Percentiles rank a stretch among this genome's conserved stretches.
phyloP scores from a whole-genome alignment of 192 early-diverging fungal genomes.

The Helicostylum pulchrum region DNA sequence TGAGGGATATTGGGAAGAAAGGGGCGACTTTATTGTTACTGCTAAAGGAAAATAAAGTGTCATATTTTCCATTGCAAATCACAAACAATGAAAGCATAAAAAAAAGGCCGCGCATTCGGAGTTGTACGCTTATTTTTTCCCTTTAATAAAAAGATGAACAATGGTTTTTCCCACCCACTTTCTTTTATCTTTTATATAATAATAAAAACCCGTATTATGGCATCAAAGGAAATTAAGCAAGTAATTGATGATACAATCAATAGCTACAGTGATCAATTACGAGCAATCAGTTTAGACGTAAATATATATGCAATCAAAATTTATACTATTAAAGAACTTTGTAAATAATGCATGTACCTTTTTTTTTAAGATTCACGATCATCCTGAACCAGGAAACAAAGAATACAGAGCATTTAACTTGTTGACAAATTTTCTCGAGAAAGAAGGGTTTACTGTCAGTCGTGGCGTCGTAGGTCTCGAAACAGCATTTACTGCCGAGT shows the following conservation, averaged over 20 bases:
- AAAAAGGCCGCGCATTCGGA: no score
- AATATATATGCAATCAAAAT: not conserved
- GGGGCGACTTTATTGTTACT: no score
- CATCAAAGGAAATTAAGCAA: slow-evolving; percentile 14
- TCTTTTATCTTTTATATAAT: no score
- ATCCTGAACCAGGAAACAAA: slow-evolving; percentile 55
- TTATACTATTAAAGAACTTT: not conserved
- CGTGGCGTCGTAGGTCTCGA: slow-evolving; percentile 58
- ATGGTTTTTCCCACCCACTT: no score
- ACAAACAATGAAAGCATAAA: no score
- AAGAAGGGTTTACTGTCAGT: slow-evolving; percentile 60
- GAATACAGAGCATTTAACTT: slow-evolving; percentile 59
- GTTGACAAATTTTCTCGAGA: slow-evolving; percentile 63
- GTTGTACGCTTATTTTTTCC: no score
- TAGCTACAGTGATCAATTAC: slow-evolving; percentile 27
- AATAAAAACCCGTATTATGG: not conserved
- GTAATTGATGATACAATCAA: slow-evolving; percentile 21
- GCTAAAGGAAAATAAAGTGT: no score
- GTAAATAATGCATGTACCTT: slow-evolving; percentile 14
- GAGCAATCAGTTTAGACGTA: slow-evolving; percentile 47
- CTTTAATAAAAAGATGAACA: no score
- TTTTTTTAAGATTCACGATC: slow-evolving; percentile 46
- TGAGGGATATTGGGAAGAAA: no score
- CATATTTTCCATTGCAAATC: no score
- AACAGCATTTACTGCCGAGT: slow-evolving; percentile 77